phyloP scores from a whole-genome alignment of 129 eudicot genomes.

The Sambucus nigra region DNA sequence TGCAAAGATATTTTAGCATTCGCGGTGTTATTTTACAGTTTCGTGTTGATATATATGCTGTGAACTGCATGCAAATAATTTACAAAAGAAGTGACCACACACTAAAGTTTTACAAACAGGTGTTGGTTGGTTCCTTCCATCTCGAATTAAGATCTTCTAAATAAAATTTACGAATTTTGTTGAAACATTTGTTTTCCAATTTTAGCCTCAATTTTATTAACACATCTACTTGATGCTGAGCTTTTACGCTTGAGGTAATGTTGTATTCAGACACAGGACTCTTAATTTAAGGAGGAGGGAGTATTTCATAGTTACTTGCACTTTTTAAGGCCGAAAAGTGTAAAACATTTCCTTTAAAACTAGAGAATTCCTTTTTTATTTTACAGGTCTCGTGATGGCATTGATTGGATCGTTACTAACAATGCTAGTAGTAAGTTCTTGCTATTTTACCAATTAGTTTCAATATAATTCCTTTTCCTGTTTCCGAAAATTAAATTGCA shows the following conservation, averaged over 20 bases:
- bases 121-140: too few relatives aligned
- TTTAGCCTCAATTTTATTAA: too few relatives aligned
- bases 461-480: neutral
- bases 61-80: too few relatives aligned
- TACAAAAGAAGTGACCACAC: too few relatives aligned
- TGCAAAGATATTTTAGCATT: too few relatives aligned
- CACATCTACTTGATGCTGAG: neutral
- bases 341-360: conserved; percentile 9
- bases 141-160: too few relatives aligned
- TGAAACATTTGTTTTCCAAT: too few relatives aligned
- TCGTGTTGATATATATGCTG: neutral
- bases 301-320: neutral
- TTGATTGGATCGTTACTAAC: conserved; percentile 90
- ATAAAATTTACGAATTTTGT: too few relatives aligned
- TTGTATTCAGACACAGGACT: neutral
- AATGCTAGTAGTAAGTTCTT: conserved; percentile 74
- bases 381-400: conserved; percentile 79
- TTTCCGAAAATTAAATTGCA: neutral
- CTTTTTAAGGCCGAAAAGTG: neutral
- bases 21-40: neutral
- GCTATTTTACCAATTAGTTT: conserved; percentile 4
- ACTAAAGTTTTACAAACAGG: too few relatives aligned
- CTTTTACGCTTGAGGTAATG: neutral
- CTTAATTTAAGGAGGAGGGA: too few relatives aligned
- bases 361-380: neutral